A percentile compares a stretch with the other conserved stretches of the same genome.
Evolutionary conservation across 208 protist genomes (phyloP).

Genomic region (Wallacemonas sp.): DNA sequence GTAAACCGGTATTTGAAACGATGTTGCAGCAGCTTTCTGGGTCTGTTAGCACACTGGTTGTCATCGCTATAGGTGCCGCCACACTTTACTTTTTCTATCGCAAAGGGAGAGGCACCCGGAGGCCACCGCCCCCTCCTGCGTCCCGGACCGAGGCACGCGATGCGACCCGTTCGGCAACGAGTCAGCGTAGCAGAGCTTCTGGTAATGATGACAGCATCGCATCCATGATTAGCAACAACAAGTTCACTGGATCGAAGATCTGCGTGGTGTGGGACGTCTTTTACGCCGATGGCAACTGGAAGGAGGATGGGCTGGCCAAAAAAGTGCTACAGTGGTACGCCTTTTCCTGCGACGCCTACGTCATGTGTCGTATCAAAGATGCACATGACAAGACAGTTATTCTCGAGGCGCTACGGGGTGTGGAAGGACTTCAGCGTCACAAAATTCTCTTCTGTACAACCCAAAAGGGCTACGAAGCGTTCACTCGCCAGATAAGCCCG

Average conservation of each 20-base stretch:
- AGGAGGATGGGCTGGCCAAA: constrained; percentile 43
- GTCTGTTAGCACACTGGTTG: constrained; percentile 46
- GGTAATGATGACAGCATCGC: neutral
- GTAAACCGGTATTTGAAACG: constrained; percentile 61
- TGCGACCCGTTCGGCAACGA: neutral
- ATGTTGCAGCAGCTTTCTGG: constrained; percentile 44
- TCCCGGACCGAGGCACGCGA: neutral
- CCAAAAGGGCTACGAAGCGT: constrained; percentile 80
- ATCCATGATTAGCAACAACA: constrained; percentile 28
- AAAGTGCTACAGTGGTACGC: constrained; percentile 44
- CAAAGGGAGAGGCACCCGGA: constrained; percentile 14
- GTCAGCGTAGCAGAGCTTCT: neutral
- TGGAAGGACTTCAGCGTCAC: constrained; percentile 62
- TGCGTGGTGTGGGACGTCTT: constrained; percentile 80
- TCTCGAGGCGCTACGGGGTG: constrained; percentile 35
- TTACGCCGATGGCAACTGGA: constrained; percentile 42
- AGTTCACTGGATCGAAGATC: constrained; percentile 54
- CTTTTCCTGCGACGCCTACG: constrained; percentile 59
- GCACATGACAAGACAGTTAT: constrained; percentile 51
- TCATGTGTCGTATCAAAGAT: constrained; percentile 71
- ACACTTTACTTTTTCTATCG: constrained; percentile 52
- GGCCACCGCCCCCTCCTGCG: constrained; percentile 13
- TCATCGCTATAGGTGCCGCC: constrained; percentile 53
- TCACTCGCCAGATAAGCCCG: constrained; percentile 81
- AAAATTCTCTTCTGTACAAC: constrained; percentile 85